Percentiles rank a stretch among this genome's conserved stretches.
Evolutionary conservation across 129 eudicot genomes (phyloP).

Genomic region (Daucus carota): DH1_v3.0 NC_030388.2:29846501-29847000

Average conservation of each 20-base stretch:
- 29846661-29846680: slow-evolving; percentile 93
- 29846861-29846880: slow-evolving; percentile 5
- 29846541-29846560: not conserved
- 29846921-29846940: no score
- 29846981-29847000: no score
- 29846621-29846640: slow-evolving; percentile 68
- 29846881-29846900: not conserved
- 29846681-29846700: slow-evolving; percentile 86
- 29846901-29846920: not conserved
- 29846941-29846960: no score
- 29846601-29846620: not conserved
- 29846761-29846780: not conserved
- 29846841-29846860: slow-evolving; percentile 45
- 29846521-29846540: not conserved
- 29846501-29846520: not conserved
- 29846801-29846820: not conserved
- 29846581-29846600: not conserved
- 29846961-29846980: no score
- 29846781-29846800: not conserved
- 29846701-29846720: slow-evolving; percentile 83
- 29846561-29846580: not conserved
- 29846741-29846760: slow-evolving; percentile 58
- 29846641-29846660: slow-evolving; percentile 76
- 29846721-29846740: slow-evolving; percentile 85
- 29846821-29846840: slow-evolving; percentile 49